Base-by-base conservation (phyloP, 2,329 filamentous ascomycete species). In the Claviceps pazoutovae region DNA sequence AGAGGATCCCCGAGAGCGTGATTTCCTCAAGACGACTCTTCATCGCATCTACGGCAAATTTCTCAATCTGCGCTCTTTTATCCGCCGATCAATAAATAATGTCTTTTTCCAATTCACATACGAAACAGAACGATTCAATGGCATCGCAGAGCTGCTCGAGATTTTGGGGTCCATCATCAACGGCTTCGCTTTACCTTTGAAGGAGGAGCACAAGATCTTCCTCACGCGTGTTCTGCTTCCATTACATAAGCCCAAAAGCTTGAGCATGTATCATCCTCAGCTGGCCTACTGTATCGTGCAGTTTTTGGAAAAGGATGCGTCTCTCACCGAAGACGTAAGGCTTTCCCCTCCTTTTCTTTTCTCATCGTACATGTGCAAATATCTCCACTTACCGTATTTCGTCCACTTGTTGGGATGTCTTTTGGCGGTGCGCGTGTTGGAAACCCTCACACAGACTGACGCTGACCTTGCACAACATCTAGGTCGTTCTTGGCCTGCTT, bases 31-130 rank as follows among this genome's bases (percentile, higher is more conserved):
- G 76, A 98, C 93, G 0, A 98, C 93, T 0, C 76, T 98, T 51
- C 93, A 98, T 70, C 83, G 93, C 56, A 98, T 98, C 65, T 98
- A 98, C 65, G 93, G 93, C 63, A 98, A 98, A 73, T 98, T 98
- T 71, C 78, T 98, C 61, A 98, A 98, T 67, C 76, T 98, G 56
- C 84, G 93, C 55, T 97, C 93, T 34, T 98, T 95, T 68, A 98
- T 98, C 64, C 81, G 93, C 64, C 83, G 93, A 61, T 98, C 93
- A 52, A 98, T 98, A 78, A 98, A 98, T 80, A 97, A 98, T 64
- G 93, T 98, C 61, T 98, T 98, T 73, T 98, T 98, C 78, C 93
- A 98, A 66, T 98, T 98, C 68, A 90, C 89, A 55, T 98, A 98
- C 67, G 93, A 98, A 70, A 98, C 93, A 4, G 93, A 98, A 69